Evolutionary conservation across 257 asterid genomes (phyloP).

Genomic region (Leonotis leonurus): DNA sequence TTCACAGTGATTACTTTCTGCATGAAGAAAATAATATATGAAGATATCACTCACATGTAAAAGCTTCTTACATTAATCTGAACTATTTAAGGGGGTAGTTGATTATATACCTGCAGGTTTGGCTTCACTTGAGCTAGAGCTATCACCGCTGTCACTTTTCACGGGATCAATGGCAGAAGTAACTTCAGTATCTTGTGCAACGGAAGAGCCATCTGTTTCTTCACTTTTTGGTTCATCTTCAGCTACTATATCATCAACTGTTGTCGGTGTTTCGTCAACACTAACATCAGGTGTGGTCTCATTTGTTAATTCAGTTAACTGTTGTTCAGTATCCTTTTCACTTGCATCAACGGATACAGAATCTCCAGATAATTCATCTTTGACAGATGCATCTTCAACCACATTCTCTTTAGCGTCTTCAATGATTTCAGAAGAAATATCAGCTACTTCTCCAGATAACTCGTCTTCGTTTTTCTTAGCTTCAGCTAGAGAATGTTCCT

Average conservation of each 20-base stretch:
- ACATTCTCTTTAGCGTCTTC: slow-evolving; percentile 23
- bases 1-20: slow-evolving; percentile 30
- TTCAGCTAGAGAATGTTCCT: slow-evolving; percentile 33
- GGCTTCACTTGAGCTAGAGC: slow-evolving; percentile 33
- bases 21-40: slow-evolving; percentile 11
- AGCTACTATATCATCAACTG: slow-evolving; percentile 20
- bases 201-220: slow-evolving; percentile 19
- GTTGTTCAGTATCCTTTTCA: slow-evolving; percentile 20
- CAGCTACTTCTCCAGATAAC: slow-evolving; percentile 21
- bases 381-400: slow-evolving; percentile 17
- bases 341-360: slow-evolving; percentile 14
- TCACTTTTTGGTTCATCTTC: slow-evolving; percentile 16
- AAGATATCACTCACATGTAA: slow-evolving; percentile 3
- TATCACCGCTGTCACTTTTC: slow-evolving; percentile 22
- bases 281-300: slow-evolving; percentile 6
- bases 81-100: slow-evolving; percentile 1
- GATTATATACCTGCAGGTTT: slow-evolving; percentile 36
- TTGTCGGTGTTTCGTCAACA: slow-evolving; percentile 19
- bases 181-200: slow-evolving; percentile 31
- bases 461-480: slow-evolving; percentile 26
- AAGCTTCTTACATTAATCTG: not conserved
- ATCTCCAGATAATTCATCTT: slow-evolving; percentile 24
- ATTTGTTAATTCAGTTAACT: slow-evolving; percentile 23
- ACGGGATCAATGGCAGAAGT: slow-evolving; percentile 21
- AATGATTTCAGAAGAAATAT: slow-evolving; percentile 23